Conservation (phyloP, 768 basidiomycete genomes). For the Boletus reticulatus region DNA sequence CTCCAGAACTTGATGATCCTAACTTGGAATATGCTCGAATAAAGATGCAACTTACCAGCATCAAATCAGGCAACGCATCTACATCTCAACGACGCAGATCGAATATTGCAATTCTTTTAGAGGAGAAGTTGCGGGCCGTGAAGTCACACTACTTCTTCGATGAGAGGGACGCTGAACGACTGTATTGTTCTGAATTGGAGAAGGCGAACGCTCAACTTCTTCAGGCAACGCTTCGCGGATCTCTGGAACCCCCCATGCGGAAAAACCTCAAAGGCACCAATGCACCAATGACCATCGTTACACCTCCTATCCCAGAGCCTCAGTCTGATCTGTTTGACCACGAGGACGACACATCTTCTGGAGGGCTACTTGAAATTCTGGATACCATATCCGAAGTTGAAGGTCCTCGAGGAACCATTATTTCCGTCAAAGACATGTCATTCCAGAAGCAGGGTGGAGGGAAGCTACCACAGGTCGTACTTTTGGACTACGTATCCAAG, state of each 20-base stretch:
- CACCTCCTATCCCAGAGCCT: background rate
- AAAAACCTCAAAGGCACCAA: background rate
- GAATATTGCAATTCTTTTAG: constrained; percentile 39
- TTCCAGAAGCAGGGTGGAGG: constrained; percentile 84
- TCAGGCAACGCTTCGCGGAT: constrained; percentile 40
- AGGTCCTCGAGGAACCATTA: constrained; percentile 51
- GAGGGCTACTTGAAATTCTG: constrained; percentile 72
- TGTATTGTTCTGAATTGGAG: constrained; percentile 53
- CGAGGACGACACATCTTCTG: constrained; percentile 46
- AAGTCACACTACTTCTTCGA: constrained; percentile 71
- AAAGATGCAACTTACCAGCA: constrained; percentile 53
- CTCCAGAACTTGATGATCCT: constrained; percentile 50
- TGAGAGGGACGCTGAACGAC: constrained; percentile 57
- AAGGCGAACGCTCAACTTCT: constrained; percentile 46
- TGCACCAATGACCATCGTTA: background rate
- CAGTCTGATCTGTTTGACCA: constrained; percentile 52
- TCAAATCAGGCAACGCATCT: constrained; percentile 36
- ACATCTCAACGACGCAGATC: constrained; percentile 23
- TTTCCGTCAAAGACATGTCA: constrained; percentile 66
- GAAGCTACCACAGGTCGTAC: constrained; percentile 71
- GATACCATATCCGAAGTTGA: constrained; percentile 60
- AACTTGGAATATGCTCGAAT: constrained; percentile 61
- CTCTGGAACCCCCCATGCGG: background rate
- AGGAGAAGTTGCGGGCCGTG: constrained; percentile 43
- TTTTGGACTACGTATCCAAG: constrained; percentile 67